Percentiles rank a stretch among this genome's conserved stretches.
Conservation (phyloP, 2,329 filamentous ascomycete species). For the Fonsecaea nubica region DNA sequence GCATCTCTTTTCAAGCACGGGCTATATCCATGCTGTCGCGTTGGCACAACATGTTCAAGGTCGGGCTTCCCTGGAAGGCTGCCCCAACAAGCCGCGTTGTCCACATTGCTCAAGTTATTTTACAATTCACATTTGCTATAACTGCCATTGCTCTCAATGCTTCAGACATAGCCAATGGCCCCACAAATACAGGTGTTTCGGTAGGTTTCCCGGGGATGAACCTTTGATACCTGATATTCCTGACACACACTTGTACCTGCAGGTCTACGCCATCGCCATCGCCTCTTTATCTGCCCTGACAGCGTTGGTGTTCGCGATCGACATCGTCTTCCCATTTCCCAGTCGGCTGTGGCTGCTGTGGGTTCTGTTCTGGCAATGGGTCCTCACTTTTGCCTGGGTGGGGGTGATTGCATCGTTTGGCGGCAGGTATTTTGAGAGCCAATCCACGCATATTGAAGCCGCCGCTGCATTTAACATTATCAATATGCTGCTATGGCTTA, state of each 20-base stretch:
- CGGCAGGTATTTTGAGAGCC: constrained; percentile 10
- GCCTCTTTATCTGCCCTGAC: constrained; percentile 12
- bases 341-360: constrained; percentile 18
- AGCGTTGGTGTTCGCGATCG: constrained; percentile 8
- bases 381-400: constrained; percentile 17
- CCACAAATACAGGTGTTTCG: constrained; percentile 13
- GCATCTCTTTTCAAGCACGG: neutral
- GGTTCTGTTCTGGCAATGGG: constrained; percentile 20
- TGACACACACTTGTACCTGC: neutral
- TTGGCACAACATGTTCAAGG: constrained; percentile 13
- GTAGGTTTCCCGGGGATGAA: neutral
- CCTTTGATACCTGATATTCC: neutral
- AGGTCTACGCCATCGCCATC: constrained; percentile 19
- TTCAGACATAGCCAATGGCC: constrained; percentile 7
- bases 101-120: constrained; percentile 7
- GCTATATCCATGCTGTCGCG: neutral
- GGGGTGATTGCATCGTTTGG: constrained; percentile 17
- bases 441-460: neutral
- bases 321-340: constrained; percentile 16
- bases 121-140: constrained; percentile 11
- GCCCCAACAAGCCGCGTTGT: constrained; percentile 13
- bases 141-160: constrained; percentile 20
- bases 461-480: constrained; percentile 15
- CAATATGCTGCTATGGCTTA: constrained; percentile 21
- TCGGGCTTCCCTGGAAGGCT: constrained; percentile 11